Evolutionary conservation across 495 filamentous ascomycete species (phyloP).

Genomic region (Aspergillus bertholletiae): DNA sequence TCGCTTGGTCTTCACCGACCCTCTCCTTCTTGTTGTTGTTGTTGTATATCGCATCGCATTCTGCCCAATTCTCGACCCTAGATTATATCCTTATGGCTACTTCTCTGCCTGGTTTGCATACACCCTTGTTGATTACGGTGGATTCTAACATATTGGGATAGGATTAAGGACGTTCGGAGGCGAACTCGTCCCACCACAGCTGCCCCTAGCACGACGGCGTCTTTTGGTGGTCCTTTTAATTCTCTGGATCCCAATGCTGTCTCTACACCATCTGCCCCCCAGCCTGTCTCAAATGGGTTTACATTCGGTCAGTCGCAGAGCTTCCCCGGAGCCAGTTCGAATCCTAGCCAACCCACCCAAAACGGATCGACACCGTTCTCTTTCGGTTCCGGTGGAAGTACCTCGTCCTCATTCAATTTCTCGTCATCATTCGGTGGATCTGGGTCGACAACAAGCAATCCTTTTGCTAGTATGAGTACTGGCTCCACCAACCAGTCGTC

Average conservation of each 20-base stretch:
- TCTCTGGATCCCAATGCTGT: constrained; percentile 25
- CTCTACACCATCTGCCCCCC: constrained; percentile 22
- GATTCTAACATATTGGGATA: constrained; percentile 16
- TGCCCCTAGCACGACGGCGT: constrained; percentile 17
- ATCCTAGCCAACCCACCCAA: constrained; percentile 23
- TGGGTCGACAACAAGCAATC: constrained; percentile 29
- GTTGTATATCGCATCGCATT: constrained; percentile 4
- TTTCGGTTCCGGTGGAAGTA: constrained; percentile 27
- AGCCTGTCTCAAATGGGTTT: constrained; percentile 32
- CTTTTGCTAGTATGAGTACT: constrained; percentile 34
- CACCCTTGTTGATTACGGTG: neutral
- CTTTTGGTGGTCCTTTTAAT: constrained; percentile 27
- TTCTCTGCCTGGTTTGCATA: neutral
- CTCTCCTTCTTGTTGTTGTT: neutral
- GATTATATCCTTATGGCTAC: too few relatives aligned
- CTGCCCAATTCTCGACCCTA: too few relatives aligned
- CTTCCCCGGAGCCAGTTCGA: constrained; percentile 37
- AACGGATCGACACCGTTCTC: constrained; percentile 35
- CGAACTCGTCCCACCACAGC: constrained; percentile 24
- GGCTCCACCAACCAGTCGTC: constrained; percentile 16
- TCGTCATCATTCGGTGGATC: constrained; percentile 25
- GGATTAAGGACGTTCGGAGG: constrained; percentile 35
- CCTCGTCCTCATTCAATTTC: constrained; percentile 36
- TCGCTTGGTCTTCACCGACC: constrained; percentile 7
- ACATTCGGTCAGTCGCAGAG: constrained; percentile 46